These are phyloP conservation scores for Ceratocystiopsis sp. DNA, from an alignment of 2,329 filamentous ascomycete genomes.

Conservation along the genomic window DNA sequence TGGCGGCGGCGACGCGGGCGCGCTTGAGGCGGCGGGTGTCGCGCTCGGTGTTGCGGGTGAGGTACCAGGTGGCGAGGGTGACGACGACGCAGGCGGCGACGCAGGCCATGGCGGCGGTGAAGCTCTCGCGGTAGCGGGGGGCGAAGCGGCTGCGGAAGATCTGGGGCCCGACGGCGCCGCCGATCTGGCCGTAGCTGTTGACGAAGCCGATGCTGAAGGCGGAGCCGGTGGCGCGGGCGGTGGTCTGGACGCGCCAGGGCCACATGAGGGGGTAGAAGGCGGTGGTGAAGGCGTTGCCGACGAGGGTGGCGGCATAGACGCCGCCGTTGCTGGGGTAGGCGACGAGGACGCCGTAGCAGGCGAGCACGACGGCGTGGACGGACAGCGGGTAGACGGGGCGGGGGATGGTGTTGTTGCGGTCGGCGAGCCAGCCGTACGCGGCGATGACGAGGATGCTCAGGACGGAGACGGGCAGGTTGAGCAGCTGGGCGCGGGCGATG, in stretches of 20 bases:
- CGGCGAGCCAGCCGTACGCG: conserved; percentile 6
- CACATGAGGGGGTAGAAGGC: conserved; percentile 15
- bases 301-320: conserved; percentile 24
- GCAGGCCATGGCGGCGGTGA: conserved; percentile 6
- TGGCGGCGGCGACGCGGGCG: conserved; percentile 3
- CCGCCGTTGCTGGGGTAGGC: conserved; percentile 11
- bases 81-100: conserved; percentile 1
- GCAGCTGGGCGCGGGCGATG: conserved; percentile 28
- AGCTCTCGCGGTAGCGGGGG: conserved; percentile 5
- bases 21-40: conserved; percentile 5
- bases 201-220: conserved; percentile 8
- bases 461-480: conserved; percentile 17
- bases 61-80: conserved; percentile 6
- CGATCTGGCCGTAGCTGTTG: conserved; percentile 10
- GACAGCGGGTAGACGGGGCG: conserved; percentile 4
- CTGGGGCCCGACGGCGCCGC: conserved; percentile 7
- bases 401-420: conserved; percentile 4
- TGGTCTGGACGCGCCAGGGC: conserved; percentile 8
- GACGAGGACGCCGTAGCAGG: conserved; percentile 6
- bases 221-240: conserved; percentile 5
- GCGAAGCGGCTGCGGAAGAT: conserved; percentile 7
- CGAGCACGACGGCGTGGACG: conserved; percentile 3
- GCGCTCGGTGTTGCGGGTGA: conserved; percentile 5
- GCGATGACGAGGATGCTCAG: conserved; percentile 5
- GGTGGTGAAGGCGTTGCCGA: conserved; percentile 24